Evolutionary conservation across 805 yeast species (phyloP), one percentile per base, ranked within the genome.

Genomic region (Kodamaea neixiangensis): DNA sequence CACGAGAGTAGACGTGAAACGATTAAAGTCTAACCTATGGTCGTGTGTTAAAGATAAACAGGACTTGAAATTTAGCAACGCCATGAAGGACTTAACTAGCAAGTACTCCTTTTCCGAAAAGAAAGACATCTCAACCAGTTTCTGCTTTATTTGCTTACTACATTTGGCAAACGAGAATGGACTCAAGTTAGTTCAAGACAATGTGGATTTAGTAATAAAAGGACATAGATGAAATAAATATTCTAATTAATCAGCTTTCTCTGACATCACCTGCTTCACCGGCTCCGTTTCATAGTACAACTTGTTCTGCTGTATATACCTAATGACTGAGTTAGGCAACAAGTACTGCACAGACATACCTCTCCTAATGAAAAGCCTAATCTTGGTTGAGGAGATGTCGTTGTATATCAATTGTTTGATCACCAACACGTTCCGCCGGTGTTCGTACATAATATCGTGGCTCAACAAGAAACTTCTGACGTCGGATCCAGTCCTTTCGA

Each of bases 371-470:
- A 94, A 94, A 54, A 94, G 77, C 48, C 99, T 78, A 43, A 94
- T 97, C 68, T 94, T 94, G 0, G 99, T 94, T 1, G 97, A 91
- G 18, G 91, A 83, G 61, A 94, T 94, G 72, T 94, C 99, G 69
- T 94, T 94, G 73, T 94, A 94, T 58, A 94, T 94, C 64, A 94
- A 80, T 72, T 94, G 99, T 66, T 92, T 94, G 67, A 94, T 93
- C 40, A 93, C 97, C 61, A 94, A 76, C 47, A 94, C 93, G 66
- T 94, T 94, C 60, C 93, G 80, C 49, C 97, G 79, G 66, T 94
- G 97, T 71, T 93, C 97, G 67, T 92, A 94, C 97, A 94, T 91
- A 62, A 94, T 87, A 67, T 94, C 99, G 71, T 94, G 99, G 47
- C 94, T 84, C 54, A 94, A 75, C 62, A 94, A 72, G 77, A 94